Percentiles rank a stretch among this genome's conserved stretches.
These are phyloP conservation scores for Cystobasidium tubakii DNA, from an alignment of 768 basidiomycete genomes.

Conservation along the genomic window DNA sequence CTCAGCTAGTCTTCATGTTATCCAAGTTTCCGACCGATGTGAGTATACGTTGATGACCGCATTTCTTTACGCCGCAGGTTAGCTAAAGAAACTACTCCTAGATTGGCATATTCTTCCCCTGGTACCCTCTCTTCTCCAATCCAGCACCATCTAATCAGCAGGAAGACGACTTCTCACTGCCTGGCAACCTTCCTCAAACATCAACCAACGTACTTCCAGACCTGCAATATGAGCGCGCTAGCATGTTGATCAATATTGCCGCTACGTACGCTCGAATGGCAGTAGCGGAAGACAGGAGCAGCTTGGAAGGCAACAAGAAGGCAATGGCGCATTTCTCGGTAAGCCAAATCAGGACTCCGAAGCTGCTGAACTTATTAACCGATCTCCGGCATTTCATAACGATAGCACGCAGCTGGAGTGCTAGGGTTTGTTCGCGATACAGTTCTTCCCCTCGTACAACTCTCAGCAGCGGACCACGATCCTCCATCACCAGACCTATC, in stretches of 20 bases:
- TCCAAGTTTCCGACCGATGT: slow-evolving; percentile 80
- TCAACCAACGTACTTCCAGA: slow-evolving; percentile 64
- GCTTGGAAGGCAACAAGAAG: slow-evolving; percentile 73
- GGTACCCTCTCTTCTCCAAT: slow-evolving; percentile 39
- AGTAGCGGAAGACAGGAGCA: slow-evolving; percentile 62
- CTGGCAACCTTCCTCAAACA: slow-evolving; percentile 57
- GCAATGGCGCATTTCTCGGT: slow-evolving; percentile 69
- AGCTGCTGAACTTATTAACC: too few species aligned
- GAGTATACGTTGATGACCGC: slow-evolving; percentile 47
- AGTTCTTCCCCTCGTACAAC: slow-evolving; percentile 56
- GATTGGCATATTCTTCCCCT: slow-evolving; percentile 48
- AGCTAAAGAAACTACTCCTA: slow-evolving; percentile 34
- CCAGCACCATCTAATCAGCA: slow-evolving; percentile 58
- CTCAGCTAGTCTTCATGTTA: slow-evolving; percentile 74
- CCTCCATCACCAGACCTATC: slow-evolving; percentile 65
- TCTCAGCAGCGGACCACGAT: slow-evolving; percentile 54
- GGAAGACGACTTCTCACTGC: slow-evolving; percentile 66
- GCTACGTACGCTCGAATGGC: slow-evolving; percentile 79
- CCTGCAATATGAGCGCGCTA: slow-evolving; percentile 73
- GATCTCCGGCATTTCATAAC: background rate
- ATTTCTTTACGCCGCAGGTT: background rate
- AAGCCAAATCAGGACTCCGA: slow-evolving; percentile 20
- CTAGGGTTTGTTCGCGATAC: slow-evolving; percentile 60
- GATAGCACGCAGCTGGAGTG: slow-evolving; percentile 65
- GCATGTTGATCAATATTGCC: slow-evolving; percentile 76